A percentile compares a stretch with the other conserved stretches of the same genome.
Evolutionary conservation across 495 filamentous ascomycete genomes (phyloP).

Genomic region (Neurospora sublineolata): DNA sequence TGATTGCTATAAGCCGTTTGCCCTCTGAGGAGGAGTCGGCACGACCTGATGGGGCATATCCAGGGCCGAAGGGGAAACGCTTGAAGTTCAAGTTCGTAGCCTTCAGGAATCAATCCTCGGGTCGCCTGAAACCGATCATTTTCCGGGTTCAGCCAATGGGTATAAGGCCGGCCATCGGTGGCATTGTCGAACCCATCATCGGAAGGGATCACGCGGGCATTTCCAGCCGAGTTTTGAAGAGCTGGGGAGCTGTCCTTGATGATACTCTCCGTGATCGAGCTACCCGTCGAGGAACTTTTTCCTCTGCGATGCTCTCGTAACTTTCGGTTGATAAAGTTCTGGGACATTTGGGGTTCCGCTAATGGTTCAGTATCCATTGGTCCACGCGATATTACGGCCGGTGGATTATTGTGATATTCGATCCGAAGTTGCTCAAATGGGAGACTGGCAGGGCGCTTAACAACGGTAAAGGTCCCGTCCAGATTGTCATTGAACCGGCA

Average conservation of each 20-base stretch:
- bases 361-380: not conserved
- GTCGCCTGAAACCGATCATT: not conserved
- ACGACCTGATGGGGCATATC: conserved; percentile 12
- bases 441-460: not conserved
- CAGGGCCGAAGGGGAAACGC: conserved; percentile 1
- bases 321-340: not conserved
- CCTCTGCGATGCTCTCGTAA: not conserved
- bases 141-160: conserved; percentile 3
- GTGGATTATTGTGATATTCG: not conserved
- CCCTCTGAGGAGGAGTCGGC: conserved; percentile 1
- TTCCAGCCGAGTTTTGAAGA: not conserved
- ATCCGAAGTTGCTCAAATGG: not conserved
- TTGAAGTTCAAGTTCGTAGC: conserved; percentile 2
- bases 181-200: not conserved
- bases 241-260: not conserved
- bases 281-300: not conserved
- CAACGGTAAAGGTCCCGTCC: conserved; percentile 11
- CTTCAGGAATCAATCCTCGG: conserved; percentile 8
- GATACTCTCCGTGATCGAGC: not conserved
- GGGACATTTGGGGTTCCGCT: not conserved
- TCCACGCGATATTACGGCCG: not conserved
- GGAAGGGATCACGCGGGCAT: not conserved
- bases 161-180: conserved; percentile 4
- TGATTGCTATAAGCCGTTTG: not conserved
- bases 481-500: conserved; percentile 12